These are phyloP conservation scores for Trametes elegans DNA, from an alignment of 768 basidiomycete species.

Conservation along the genomic window DNA sequence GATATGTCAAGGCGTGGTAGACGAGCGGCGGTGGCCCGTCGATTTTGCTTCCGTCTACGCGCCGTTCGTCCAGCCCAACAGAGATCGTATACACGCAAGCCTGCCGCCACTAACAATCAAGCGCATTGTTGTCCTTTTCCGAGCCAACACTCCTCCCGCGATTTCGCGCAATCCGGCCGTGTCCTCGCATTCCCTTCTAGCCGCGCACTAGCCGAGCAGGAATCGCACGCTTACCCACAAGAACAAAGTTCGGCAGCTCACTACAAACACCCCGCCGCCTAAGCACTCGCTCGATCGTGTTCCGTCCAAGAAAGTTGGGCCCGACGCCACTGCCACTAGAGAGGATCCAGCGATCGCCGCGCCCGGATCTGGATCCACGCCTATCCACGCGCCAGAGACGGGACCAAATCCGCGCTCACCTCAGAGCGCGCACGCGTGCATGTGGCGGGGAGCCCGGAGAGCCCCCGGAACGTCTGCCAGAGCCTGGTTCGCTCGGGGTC, in stretches of 20 bases:
- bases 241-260: background rate
- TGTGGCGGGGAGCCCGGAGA: too few relatives aligned
- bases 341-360: conserved; percentile 8
- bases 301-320: conserved; percentile 10
- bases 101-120: background rate
- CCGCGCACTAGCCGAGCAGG: background rate
- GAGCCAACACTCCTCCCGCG: too few relatives aligned
- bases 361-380: conserved; percentile 9
- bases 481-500: background rate
- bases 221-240: background rate
- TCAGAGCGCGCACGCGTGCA: too few relatives aligned
- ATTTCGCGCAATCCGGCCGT: too few relatives aligned
- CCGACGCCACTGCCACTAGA: conserved; percentile 13
- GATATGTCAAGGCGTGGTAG: background rate
- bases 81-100: background rate
- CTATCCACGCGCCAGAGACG: conserved; percentile 2
- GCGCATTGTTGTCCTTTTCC: background rate
- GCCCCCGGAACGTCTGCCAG: background rate
- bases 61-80: background rate
- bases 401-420: conserved; percentile 10
- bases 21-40: background rate
- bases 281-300: conserved; percentile 6
- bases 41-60: conserved; percentile 5
- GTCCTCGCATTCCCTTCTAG: too few relatives aligned
- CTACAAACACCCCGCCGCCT: background rate